phyloP scores from a whole-genome alignment of 1,284 basidiomycete genomes.

The Chiua sp. region DNA sequence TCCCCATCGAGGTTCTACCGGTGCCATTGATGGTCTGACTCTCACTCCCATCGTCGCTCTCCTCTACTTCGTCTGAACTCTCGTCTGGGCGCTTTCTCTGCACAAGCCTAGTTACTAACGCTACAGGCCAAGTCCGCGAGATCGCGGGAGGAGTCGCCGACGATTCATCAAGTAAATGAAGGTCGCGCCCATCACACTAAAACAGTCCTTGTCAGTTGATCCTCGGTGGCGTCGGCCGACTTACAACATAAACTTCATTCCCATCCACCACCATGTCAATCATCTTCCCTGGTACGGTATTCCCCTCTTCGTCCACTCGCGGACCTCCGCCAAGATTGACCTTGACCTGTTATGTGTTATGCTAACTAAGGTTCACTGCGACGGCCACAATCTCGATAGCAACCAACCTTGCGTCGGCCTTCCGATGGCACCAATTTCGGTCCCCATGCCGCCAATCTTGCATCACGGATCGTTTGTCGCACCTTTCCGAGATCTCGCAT shows the following conservation, averaged over 20 bases:
- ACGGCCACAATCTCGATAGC: conserved; percentile 2
- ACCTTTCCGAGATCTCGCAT: conserved; percentile 74
- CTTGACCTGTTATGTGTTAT: conserved; percentile 59
- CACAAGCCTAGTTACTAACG: conserved; percentile 41
- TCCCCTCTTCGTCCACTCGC: conserved; percentile 60
- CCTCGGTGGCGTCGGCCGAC: conserved; percentile 37
- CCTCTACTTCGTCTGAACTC: conserved; percentile 2
- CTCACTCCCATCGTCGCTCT: conserved; percentile 24
- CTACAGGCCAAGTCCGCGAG: conserved; percentile 56
- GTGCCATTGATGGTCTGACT: too few relatives aligned
- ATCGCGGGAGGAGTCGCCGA: conserved; percentile 53
- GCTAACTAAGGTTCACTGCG: conserved; percentile 8
- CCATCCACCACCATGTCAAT: conserved; percentile 84
- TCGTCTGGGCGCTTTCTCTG: conserved; percentile 19
- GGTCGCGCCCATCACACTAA: conserved; percentile 55
- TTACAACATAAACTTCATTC: conserved; percentile 71
- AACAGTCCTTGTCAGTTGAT: conserved; percentile 14
- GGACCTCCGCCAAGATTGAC: conserved; percentile 66
- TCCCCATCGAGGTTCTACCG: conserved; percentile 9
- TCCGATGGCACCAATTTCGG: conserved; percentile 63
- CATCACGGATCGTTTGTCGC: conserved; percentile 65
- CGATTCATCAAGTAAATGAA: conserved; percentile 56
- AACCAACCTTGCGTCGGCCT: conserved; percentile 68
- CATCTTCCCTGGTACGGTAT: conserved; percentile 50
- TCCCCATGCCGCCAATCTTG: conserved; percentile 78